Evolutionary conservation across 176 grass and related monocot genomes (phyloP).

Genomic region (Ananas comosus): DNA sequence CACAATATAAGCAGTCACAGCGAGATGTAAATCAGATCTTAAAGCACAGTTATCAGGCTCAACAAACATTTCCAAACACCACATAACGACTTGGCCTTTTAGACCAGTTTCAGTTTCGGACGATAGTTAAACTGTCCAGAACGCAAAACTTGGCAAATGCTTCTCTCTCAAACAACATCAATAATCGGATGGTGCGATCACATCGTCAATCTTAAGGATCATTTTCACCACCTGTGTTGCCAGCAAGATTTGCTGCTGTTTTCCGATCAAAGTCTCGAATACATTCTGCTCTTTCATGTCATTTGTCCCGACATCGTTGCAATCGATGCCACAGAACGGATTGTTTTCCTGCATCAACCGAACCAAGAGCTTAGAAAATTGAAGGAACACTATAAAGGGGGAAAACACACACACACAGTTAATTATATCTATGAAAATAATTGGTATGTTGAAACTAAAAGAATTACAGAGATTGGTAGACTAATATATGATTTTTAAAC

Average conservation of each 20-base stretch:
- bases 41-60: background rate
- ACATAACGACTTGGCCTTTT: background rate
- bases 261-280: slow-evolving; percentile 71
- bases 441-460: too few relatives aligned
- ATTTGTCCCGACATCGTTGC: slow-evolving; percentile 50
- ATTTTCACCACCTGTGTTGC: slow-evolving; percentile 78
- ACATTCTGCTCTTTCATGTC: slow-evolving; percentile 57
- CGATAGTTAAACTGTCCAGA: background rate
- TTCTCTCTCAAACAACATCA: slow-evolving; percentile 24
- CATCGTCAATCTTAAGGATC: slow-evolving; percentile 75
- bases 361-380: background rate
- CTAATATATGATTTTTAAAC: too few relatives aligned
- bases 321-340: slow-evolving; percentile 52
- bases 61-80: background rate
- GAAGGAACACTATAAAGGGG: background rate
- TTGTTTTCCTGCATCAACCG: slow-evolving; percentile 48
- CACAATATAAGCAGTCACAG: too few relatives aligned
- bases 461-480: too few relatives aligned
- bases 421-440: too few relatives aligned
- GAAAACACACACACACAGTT: background rate
- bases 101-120: background rate
- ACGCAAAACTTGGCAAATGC: background rate
- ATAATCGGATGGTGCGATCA: slow-evolving; percentile 47
- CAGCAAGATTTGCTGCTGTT: slow-evolving; percentile 64
- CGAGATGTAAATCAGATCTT: background rate